These are phyloP conservation scores for Rhodotorula sp. DNA, from an alignment of 1,284 basidiomycete genomes.

Conservation along the genomic window DNA sequence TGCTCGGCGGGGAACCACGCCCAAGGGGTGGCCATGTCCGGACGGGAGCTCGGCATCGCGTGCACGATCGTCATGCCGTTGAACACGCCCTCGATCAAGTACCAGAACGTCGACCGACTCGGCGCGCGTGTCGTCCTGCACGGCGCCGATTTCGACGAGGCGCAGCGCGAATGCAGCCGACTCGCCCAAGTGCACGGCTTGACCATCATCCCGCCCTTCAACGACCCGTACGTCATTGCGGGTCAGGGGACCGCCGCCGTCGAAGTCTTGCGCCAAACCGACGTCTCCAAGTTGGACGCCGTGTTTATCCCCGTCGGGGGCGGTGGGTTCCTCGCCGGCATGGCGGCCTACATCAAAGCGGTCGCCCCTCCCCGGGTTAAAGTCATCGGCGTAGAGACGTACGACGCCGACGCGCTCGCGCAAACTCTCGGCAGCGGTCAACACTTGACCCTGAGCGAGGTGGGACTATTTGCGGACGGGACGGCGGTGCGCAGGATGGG, in stretches of 20 bases:
- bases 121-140: conserved; percentile 93
- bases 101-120: conserved; percentile 84
- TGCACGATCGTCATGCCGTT: conserved; percentile 98
- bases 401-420: conserved; percentile 91
- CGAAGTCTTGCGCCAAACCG: conserved; percentile 86
- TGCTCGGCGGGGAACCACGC: conserved; percentile 99
- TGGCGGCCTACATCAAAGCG: conserved; percentile 88
- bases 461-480: conserved; percentile 97
- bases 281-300: conserved; percentile 72
- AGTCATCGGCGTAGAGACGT: conserved; percentile 89
- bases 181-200: conserved; percentile 74
- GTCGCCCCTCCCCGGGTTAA: conserved; percentile 81
- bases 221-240: conserved; percentile 94
- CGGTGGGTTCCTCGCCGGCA: conserved; percentile 85
- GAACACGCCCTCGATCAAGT: conserved; percentile 94
- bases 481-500: conserved; percentile 97
- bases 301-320: conserved; percentile 92
- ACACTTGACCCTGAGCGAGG: conserved; percentile 79
- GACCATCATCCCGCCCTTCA: conserved; percentile 93
- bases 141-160: conserved; percentile 92
- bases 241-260: conserved; percentile 95
- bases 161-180: conserved; percentile 88
- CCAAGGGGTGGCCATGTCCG: conserved; percentile 95
- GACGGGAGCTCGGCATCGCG: conserved; percentile 77
- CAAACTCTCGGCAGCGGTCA: conserved; percentile 73